A percentile compares a stretch with the other conserved stretches of the same genome.
phyloP scores from a whole-genome alignment of 345 rosid species.

The Rhizophora mangle region DNA sequence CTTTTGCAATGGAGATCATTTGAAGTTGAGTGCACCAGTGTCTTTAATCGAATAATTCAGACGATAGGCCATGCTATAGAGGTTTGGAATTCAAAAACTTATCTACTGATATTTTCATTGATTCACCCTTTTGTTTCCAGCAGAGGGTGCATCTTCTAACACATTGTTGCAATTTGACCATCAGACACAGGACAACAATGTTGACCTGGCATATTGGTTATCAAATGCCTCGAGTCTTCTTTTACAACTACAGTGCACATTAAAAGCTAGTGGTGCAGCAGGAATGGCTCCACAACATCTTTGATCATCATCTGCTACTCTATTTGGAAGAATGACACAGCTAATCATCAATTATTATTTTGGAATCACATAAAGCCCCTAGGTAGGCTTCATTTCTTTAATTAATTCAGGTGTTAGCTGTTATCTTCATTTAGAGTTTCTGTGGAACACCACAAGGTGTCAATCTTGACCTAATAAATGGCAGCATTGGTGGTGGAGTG shows the following conservation, averaged over 20 bases:
- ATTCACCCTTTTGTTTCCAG: neutral
- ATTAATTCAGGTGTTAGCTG: slow-evolving; percentile 17
- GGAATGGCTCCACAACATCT: slow-evolving; percentile 97
- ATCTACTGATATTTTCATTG: neutral
- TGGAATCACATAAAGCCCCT: neutral
- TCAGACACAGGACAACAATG: slow-evolving; percentile 88
- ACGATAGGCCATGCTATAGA: slow-evolving; percentile 88
- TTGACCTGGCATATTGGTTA: slow-evolving; percentile 80
- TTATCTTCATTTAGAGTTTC: slow-evolving; percentile 58
- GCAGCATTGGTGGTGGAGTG: slow-evolving; percentile 53
- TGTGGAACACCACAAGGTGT: slow-evolving; percentile 86
- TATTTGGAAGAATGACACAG: slow-evolving; percentile 92
- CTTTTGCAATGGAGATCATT: slow-evolving; percentile 95
- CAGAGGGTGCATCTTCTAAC: slow-evolving; percentile 11
- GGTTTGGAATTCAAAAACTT: slow-evolving; percentile 41
- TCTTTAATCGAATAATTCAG: slow-evolving; percentile 88
- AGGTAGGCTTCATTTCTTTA: slow-evolving; percentile 10
- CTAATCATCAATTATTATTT: slow-evolving; percentile 26
- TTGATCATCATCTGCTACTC: slow-evolving; percentile 84
- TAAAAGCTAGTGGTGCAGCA: slow-evolving; percentile 94
- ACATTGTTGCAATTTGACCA: slow-evolving; percentile 19
- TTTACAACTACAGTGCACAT: slow-evolving; percentile 78
- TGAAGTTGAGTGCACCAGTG: slow-evolving; percentile 90
- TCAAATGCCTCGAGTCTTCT: slow-evolving; percentile 92
- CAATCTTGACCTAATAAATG: slow-evolving; percentile 64